Evolutionary conservation across 2,329 filamentous ascomycete species (phyloP), one percentile per base, ranked within the genome.

Genomic region (Zalaria obscura): DNA sequence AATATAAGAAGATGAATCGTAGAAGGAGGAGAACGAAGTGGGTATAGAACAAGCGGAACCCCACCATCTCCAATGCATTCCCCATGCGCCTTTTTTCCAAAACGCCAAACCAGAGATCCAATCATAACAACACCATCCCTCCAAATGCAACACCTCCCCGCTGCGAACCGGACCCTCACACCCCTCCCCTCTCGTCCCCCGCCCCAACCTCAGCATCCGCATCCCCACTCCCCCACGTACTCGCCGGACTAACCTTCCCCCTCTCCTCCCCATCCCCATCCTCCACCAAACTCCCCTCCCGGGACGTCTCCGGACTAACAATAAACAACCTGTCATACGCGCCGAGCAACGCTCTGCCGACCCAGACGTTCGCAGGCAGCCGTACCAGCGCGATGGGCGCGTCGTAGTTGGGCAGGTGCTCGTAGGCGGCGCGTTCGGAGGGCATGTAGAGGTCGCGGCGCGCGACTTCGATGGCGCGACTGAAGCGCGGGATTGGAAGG

Each of bases 271-370:
- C 59, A 33, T n/a, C n/a, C n/a, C n/a, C n/a, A n/a, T n/a, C n/a
- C n/a, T 48, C 50, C 5, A 41, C 56, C 28, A 61, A 59, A 34
- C 59, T 63, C 33, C 50, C 60, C 26, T 52, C 48, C 28, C n/a
- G n/a, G 54, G 51, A 10, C 54, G 54, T 53, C 35, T 65, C 62
- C 11, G 63, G 58, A 38, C 60, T 65, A 11, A 70, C 62, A 45
- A 70, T 69, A 52, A 65, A 70, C n/a, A 70, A 57, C 31, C 69
- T 61, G 25, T 65, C 59, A 46, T 61, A 69, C 43, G 58, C 62
- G 42, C 65, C 63, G 43, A 67, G 55, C 10, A 69, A 50, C 47
- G 68, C 54, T 33, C 64, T 59, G 45, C 64, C 65, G 60, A 64
- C 66, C 48, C 66, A 68, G 6, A 64, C 62, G 27, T 52, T 50